Percentiles rank a stretch among this genome's conserved stretches.
Conservation (phyloP, 257 asterid species). For the Fraxinus excelsior region DNA sequence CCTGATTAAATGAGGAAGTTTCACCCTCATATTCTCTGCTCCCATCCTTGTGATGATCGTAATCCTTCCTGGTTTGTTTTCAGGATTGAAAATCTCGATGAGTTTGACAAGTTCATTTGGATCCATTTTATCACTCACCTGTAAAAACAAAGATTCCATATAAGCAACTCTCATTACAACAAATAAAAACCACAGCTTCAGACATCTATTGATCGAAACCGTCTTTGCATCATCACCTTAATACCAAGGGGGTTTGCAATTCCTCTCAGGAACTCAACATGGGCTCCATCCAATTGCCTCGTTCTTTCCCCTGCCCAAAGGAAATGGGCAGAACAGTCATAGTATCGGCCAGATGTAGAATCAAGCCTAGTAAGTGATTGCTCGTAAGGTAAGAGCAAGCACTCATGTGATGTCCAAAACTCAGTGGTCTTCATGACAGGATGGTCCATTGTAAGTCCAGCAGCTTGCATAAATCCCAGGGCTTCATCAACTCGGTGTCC, state of each 20-base stretch:
- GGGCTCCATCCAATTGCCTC: constrained; percentile 7
- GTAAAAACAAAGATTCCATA: neutral
- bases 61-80: constrained; percentile 19
- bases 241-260: constrained; percentile 6
- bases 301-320: constrained; percentile 5
- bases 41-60: constrained; percentile 20
- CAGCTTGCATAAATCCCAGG: constrained; percentile 13
- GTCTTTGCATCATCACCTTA: neutral
- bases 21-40: constrained; percentile 18
- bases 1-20: constrained; percentile 22
- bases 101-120: constrained; percentile 18
- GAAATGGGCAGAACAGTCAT: constrained; percentile 8
- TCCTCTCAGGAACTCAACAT: constrained; percentile 6
- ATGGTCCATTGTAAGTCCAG: constrained; percentile 7
- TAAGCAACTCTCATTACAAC: neutral
- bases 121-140: constrained; percentile 25
- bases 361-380: constrained; percentile 5
- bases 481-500: constrained; percentile 9
- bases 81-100: constrained; percentile 17
- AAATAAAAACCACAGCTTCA: neutral
- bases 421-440: constrained; percentile 1
- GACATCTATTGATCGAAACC: neutral
- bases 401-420: constrained; percentile 7
- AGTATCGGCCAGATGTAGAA: constrained; percentile 5
- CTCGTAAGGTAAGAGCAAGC: constrained; percentile 2